A percentile compares a stretch with the other conserved stretches of the same genome.
Evolutionary conservation across 768 basidiomycete genomes (phyloP).

Genomic region (Calocybe gangraenosa): DNA sequence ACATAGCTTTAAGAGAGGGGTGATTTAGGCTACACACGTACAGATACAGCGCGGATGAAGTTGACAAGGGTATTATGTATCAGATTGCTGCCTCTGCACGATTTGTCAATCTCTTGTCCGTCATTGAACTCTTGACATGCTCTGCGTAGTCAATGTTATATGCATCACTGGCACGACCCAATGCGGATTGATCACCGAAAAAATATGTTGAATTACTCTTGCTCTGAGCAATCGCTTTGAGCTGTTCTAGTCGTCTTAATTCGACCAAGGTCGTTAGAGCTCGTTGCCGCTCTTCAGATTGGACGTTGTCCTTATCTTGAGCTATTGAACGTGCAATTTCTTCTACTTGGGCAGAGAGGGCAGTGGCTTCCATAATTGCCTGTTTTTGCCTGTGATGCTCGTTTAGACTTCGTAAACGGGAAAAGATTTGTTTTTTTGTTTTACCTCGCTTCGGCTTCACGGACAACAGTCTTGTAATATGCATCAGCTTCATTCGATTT

Average conservation of each 20-base stretch:
- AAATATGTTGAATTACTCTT: constrained; percentile 54
- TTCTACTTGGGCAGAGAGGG: constrained; percentile 46
- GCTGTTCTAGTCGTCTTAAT: constrained; percentile 46
- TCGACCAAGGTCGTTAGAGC: constrained; percentile 43
- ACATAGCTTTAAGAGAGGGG: no score
- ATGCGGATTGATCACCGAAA: constrained; percentile 41
- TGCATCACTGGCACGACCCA: constrained; percentile 31
- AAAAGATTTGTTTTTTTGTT: no score
- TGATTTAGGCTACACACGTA: no score
- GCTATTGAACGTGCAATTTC: constrained; percentile 39
- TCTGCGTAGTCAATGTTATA: constrained; percentile 48
- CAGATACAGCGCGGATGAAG: no score
- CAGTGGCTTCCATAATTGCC: constrained; percentile 40
- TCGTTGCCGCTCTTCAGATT: constrained; percentile 29
- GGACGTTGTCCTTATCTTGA: constrained; percentile 22
- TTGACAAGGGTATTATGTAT: no score
- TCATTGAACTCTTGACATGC: constrained; percentile 33
- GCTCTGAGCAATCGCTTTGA: constrained; percentile 47
- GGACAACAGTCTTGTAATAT: constrained; percentile 42
- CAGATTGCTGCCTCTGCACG: constrained; percentile 7
- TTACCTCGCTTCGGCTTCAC: constrained; percentile 47
- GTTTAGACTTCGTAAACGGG: no score
- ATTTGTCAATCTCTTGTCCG: not conserved
- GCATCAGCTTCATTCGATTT: constrained; percentile 55
- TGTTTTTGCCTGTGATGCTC: constrained; percentile 26